These are phyloP conservation scores for Phytophthora ohioensis DNA, from an alignment of 352 stramenopile genomes.

Conservation along the genomic window DNA sequence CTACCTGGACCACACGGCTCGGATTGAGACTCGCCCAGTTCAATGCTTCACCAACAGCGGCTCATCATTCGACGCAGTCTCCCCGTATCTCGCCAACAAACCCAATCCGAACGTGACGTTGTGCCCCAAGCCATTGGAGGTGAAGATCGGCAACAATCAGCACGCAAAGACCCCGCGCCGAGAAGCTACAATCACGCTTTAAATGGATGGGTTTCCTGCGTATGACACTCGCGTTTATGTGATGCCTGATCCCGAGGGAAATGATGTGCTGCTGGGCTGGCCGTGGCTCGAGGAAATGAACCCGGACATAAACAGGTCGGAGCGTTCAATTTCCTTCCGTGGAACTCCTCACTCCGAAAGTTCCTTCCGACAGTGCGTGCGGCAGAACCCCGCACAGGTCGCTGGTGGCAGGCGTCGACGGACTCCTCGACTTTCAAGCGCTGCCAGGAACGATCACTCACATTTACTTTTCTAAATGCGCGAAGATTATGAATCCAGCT, in stretches of 20 bases:
- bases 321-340: background rate
- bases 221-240: slow-evolving; percentile 1
- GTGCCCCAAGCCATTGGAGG: background rate
- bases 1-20: background rate
- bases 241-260: slow-evolving; percentile 10
- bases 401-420: background rate
- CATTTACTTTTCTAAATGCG: background rate
- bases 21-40: background rate
- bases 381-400: background rate
- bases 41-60: slow-evolving; percentile 18
- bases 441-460: background rate
- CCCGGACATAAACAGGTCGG: slow-evolving; percentile 1
- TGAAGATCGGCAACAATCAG: background rate
- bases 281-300: slow-evolving; percentile 3
- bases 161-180: background rate
- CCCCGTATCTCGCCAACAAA: background rate
- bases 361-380: slow-evolving; percentile 5
- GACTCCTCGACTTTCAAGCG: background rate
- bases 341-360: background rate
- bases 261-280: background rate
- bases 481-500: background rate
- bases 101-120: background rate
- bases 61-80: background rate
- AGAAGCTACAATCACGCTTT: background rate
- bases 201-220: slow-evolving; percentile 1